Evolutionary conservation across 805 yeast genomes (phyloP), one percentile per base, ranked within the genome.

Genomic region (Candida loeiensis): DNA sequence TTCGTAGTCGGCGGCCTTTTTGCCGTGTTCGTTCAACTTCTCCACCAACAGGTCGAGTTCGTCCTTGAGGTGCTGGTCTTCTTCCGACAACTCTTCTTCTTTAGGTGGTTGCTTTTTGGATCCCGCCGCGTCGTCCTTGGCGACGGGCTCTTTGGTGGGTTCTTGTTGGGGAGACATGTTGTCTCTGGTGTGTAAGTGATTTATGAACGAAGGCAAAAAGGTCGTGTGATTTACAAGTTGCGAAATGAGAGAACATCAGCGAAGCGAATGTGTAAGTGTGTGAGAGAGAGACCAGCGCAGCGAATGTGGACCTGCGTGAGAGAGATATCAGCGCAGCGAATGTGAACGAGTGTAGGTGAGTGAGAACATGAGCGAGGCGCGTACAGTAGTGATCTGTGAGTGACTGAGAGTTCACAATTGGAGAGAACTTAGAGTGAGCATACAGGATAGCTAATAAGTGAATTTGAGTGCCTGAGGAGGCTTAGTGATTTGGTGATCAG

Each of bases 41-140:
- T 88, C 95, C 8, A 89, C 97, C 27, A 93, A 73, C 72, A 79
- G 66, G 53, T 90, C 98, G 54, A 93, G 76, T 56, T 89, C 95
- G 37, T 76, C 78, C 58, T 93, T 90, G 50, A 93, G 75, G 58
- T 83, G 85, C 51, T 79, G 83, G 63, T 93, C 99, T 61, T 91
- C 98, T 62, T 90, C 98, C 20, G 89, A 83, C 44, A 93, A 74
- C 58, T 89, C 96, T 58, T 89, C 96, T 54, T 82, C 95, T 39
- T 51, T 53, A 4, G 54, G 53, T 22, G 48, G 57, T 36, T 55
- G 46, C 47, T 59, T 60, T 30, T 16, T 30, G 33, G 33, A 30
- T 15, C 34, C 35, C 6, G 28, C 27, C 11, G 40, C 16, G 17
- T 17, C 35, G 34, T 31, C 39, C 11, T 28, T 24, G 14, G 14